Evolutionary conservation across 352 stramenopile species (phyloP).

Genomic region (Globisporangium rhizosaccharum): DNA sequence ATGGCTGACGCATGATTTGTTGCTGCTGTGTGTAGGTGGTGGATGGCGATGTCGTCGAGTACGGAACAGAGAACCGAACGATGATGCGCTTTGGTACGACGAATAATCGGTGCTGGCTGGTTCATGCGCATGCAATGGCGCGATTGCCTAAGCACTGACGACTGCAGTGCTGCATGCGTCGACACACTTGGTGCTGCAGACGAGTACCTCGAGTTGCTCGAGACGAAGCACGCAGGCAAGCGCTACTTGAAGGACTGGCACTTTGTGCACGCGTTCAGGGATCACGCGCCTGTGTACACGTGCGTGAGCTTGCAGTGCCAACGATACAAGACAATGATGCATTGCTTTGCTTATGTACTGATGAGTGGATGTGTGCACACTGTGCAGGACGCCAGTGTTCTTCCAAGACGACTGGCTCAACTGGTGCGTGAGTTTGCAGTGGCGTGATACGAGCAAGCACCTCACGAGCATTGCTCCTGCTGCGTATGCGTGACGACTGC

Average conservation of each 20-base stretch:
- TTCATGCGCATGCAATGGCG: background rate
- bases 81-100: slow-evolving; percentile 56
- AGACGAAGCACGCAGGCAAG: slow-evolving; percentile 37
- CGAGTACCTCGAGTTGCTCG: slow-evolving; percentile 57
- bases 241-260: slow-evolving; percentile 87
- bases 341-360: background rate
- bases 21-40: slow-evolving; percentile 31
- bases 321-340: background rate
- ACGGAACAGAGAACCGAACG: slow-evolving; percentile 47
- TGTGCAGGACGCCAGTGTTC: slow-evolving; percentile 65
- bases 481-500: background rate
- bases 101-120: background rate
- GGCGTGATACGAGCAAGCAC: background rate
- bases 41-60: slow-evolving; percentile 51
- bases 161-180: no score
- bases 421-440: slow-evolving; percentile 23
- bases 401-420: slow-evolving; percentile 93
- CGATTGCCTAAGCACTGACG: no score
- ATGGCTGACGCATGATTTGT: background rate
- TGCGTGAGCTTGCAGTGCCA: slow-evolving; percentile 9
- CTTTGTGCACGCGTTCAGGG: slow-evolving; percentile 57
- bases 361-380: background rate
- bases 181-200: slow-evolving; percentile 16
- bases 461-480: background rate
- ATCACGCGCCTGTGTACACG: slow-evolving; percentile 47